Evolutionary conservation across 1,139 yeast genomes (phyloP), one percentile per base, ranked within the genome.

Genomic region (Saccharomycopsis hybrid): DNA sequence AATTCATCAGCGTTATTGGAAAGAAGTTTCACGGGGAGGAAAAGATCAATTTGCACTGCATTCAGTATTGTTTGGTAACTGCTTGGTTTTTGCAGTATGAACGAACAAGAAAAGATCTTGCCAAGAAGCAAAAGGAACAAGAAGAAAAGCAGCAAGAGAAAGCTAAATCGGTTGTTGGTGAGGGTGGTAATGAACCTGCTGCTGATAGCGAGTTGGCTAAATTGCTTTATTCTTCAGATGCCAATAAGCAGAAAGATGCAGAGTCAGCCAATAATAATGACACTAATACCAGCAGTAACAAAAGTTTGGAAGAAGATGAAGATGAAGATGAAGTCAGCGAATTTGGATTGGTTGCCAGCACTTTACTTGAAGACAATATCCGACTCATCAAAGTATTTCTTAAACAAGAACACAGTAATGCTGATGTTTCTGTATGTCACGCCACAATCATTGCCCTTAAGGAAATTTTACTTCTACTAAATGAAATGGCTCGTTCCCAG

Each of bases 371-470:
- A 54, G 77, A 81, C 33, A 76, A 81, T 47, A 80, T 88, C 53
- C 73, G 80, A 43, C 70, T 84, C 40, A 71, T 86, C 31, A 71
- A 80, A 43, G 74, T 77, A 24, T 71, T 77, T 54, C 67, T 88
- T 61, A 68, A 83, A 40, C 74, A 72, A 28, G 74, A 84, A 7
- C 68, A 64, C 49, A 59, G 60, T 33, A 69, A 74, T 3, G 72
- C 66, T 60, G 65, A 71, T 42, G 78, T 82, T 78, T 71, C 75
- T 48, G 72, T 82, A 1, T 72, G 84, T 2, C 90, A 85, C 58
- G 86, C 89, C 0, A 78, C 84, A 1, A 76, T 87, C 77, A 70
- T 79, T 40, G 78, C 89, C 53, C 79, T 87, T 60, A 75, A 76
- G 40, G 87, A 86, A 56, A 66, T 89, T 41, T 64, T 92, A 4